These are phyloP conservation scores for Handroanthus guayacan DNA, from an alignment of 257 asterid genomes.

Conservation along the genomic window DNA sequence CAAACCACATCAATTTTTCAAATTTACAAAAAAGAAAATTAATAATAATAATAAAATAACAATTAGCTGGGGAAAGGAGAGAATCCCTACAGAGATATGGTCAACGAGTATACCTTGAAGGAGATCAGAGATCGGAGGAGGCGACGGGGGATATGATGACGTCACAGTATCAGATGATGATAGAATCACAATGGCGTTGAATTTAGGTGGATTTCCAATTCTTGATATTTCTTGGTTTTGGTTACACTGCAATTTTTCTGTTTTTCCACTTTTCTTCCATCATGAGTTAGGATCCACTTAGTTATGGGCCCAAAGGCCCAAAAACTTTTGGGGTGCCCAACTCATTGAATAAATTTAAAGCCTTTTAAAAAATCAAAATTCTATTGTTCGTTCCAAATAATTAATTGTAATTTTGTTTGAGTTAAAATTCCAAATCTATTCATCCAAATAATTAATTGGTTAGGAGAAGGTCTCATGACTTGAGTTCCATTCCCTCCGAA, in stretches of 20 bases:
- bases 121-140: slow-evolving; percentile 41
- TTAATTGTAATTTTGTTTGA: no score
- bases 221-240: slow-evolving; percentile 6
- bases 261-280: no score
- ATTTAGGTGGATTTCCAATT: slow-evolving; percentile 24
- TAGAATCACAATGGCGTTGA: slow-evolving; percentile 22
- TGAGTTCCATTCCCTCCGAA: no score
- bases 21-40: neutral
- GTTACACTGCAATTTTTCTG: neutral
- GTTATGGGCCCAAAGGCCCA: slow-evolving; percentile 26
- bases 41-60: neutral
- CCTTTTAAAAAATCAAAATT: no score
- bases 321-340: no score
- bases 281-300: neutral
- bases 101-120: slow-evolving; percentile 29
- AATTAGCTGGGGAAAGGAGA: neutral
- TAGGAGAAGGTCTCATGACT: no score
- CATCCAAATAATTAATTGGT: no score
- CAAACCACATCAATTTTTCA: neutral
- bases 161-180: slow-evolving; percentile 28
- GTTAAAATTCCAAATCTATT: no score
- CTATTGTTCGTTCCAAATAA: no score
- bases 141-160: slow-evolving; percentile 28
- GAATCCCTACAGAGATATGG: neutral
- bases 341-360: neutral